Evolutionary conservation across 1,284 basidiomycete species (phyloP), one percentile per base, ranked within the genome.

Genomic region (Sutorius eximius): DNA sequence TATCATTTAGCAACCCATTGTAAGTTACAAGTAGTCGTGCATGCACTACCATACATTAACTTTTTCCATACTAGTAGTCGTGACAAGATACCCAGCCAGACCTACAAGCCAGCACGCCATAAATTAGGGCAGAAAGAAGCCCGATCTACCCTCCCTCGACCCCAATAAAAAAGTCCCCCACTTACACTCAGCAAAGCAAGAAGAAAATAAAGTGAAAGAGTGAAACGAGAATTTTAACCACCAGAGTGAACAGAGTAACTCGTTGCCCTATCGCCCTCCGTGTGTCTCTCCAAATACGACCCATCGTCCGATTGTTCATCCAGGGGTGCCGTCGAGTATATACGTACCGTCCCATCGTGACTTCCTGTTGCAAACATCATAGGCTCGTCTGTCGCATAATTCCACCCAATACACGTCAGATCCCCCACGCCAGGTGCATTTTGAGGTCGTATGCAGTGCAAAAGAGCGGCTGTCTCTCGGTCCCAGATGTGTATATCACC

Each of bases 401-500:
- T 91, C 86, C 89, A 91, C 16, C 86, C 86, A 44, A 91, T 81
- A 60, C 85, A 89, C 12, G 88, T 90, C 52, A 91, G 66, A 61
- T 89, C 86, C 13, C 86, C 86, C 5, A 79, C 79, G 2, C 65
- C 63, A 6, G 60, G 65, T 12, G 44, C 10, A 9, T 53, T 68
- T 49, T 84, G 82, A 33, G 82, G 78, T 20, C 79, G 81, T 56
- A 91, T 77, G 59, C 84, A 80, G 56, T 87, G 86, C 5, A 91
- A 72, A 3, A 87, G 70, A 20, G 81, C 77, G 10, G 80, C 89
- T 9, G 86, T 86, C 69, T 89, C 86, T 54, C 83, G 80, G 64
- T 91, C 89, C 89, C 89, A 91, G n/a, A 91, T 87, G 62, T 89
- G 85, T 30, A 91, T 83, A 62, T 90, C 87, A 2, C 89, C 89